Evolutionary conservation across 2,329 filamentous ascomycete species (phyloP).

Genomic region (Aspergillus sp.): DNA sequence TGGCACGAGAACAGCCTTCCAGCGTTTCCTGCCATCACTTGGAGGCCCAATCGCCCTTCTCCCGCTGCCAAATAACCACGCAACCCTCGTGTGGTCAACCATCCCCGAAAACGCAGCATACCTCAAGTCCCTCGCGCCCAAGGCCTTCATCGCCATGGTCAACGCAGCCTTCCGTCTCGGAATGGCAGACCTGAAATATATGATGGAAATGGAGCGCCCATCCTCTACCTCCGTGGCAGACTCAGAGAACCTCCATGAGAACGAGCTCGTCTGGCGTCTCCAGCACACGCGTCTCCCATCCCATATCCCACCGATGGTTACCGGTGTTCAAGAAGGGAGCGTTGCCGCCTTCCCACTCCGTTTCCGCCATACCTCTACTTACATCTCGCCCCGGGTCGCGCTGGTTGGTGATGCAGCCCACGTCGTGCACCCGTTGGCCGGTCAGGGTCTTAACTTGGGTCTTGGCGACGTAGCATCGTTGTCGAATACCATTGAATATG

Average conservation of each 20-base stretch:
- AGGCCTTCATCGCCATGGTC: slow-evolving; percentile 77
- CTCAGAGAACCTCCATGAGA: slow-evolving; percentile 46
- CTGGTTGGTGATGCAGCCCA: slow-evolving; percentile 93
- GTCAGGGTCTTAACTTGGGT: slow-evolving; percentile 90
- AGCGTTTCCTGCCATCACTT: slow-evolving; percentile 79
- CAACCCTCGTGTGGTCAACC: slow-evolving; percentile 92
- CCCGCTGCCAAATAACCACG: slow-evolving; percentile 73
- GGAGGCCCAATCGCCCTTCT: slow-evolving; percentile 81
- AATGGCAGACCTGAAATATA: slow-evolving; percentile 71
- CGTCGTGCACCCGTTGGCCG: slow-evolving; percentile 87
- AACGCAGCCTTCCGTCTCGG: slow-evolving; percentile 87
- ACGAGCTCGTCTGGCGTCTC: slow-evolving; percentile 79
- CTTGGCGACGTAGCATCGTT: slow-evolving; percentile 82
- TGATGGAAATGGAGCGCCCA: slow-evolving; percentile 58
- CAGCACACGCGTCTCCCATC: slow-evolving; percentile 57
- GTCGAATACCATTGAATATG: slow-evolving; percentile 64
- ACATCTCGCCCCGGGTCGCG: slow-evolving; percentile 82
- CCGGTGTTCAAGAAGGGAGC: slow-evolving; percentile 67
- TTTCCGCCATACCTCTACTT: slow-evolving; percentile 88
- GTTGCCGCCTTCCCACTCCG: slow-evolving; percentile 87
- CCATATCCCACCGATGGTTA: slow-evolving; percentile 58
- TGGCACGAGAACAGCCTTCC: slow-evolving; percentile 71
- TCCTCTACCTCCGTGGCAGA: slow-evolving; percentile 9
- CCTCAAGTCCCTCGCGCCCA: slow-evolving; percentile 65
- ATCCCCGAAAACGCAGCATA: slow-evolving; percentile 70